These are phyloP conservation scores for Globisporangium barbulae DNA, from an alignment of 352 stramenopile genomes.

Conservation along the genomic window DNA sequence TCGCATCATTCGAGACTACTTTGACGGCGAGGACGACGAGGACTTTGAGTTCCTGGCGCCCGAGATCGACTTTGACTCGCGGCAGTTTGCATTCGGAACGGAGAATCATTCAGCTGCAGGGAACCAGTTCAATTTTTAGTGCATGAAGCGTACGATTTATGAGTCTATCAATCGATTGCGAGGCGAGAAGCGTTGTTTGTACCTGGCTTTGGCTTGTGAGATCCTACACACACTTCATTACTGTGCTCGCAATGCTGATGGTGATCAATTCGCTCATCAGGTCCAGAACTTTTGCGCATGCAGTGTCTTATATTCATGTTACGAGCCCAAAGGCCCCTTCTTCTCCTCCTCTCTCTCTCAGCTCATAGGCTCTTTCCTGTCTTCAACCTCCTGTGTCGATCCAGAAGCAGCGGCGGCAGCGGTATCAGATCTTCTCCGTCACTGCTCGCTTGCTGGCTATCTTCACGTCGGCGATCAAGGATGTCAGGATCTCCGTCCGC, in stretches of 20 bases:
- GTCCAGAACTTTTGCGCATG: background rate
- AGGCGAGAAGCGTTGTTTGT: background rate
- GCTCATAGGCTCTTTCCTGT: background rate
- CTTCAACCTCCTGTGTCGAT: background rate
- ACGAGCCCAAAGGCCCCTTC: background rate
- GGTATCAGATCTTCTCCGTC: background rate
- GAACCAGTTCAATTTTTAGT: slow-evolving; percentile 17
- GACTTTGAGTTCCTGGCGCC: slow-evolving; percentile 70
- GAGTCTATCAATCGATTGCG: slow-evolving; percentile 3
- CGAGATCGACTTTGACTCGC: slow-evolving; percentile 39
- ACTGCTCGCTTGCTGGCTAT: background rate
- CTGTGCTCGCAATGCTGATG: background rate
- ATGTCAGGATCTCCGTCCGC: background rate
- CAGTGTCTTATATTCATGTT: slow-evolving; percentile 9
- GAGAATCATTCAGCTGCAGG: slow-evolving; percentile 11
- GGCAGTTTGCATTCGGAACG: slow-evolving; percentile 73
- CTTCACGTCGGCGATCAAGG: background rate
- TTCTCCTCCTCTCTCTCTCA: background rate
- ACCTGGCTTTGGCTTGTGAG: background rate
- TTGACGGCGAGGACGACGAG: slow-evolving; percentile 97
- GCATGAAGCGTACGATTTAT: background rate
- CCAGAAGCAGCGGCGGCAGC: background rate
- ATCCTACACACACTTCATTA: background rate
- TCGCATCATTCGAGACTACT: slow-evolving; percentile 97
- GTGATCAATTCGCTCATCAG: background rate